Percentiles rank a stretch among this genome's conserved stretches.
Evolutionary conservation across 2,329 filamentous ascomycete species (phyloP).

Genomic region (Colletotrichum kahawae): DNA sequence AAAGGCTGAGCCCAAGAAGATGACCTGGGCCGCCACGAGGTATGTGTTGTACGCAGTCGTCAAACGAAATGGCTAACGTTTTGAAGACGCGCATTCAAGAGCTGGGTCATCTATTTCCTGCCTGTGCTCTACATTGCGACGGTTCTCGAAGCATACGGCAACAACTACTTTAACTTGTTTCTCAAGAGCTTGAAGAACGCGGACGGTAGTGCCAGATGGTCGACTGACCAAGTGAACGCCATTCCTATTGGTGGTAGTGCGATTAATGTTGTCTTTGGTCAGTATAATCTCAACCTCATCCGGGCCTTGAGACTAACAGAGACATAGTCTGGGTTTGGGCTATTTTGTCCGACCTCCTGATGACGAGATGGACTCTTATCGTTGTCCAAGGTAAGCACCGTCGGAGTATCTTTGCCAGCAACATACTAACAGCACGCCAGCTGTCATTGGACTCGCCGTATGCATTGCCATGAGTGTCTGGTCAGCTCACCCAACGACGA

Average conservation of each 20-base stretch:
- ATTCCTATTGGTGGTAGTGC: slow-evolving; percentile 16
- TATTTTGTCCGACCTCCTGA: slow-evolving; percentile 52
- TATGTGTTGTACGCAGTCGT: not conserved
- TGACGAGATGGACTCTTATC: slow-evolving; percentile 55
- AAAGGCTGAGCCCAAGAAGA: slow-evolving; percentile 26
- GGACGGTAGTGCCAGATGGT: slow-evolving; percentile 20
- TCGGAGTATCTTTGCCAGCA: not conserved
- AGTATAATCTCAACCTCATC: not conserved
- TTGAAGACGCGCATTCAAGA: slow-evolving; percentile 15
- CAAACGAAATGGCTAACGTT: not conserved
- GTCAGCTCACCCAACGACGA: slow-evolving; percentile 47
- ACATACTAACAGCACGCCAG: slow-evolving; percentile 17
- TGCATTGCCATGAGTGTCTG: slow-evolving; percentile 59
- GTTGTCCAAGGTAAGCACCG: slow-evolving; percentile 42
- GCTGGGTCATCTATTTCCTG: slow-evolving; percentile 18
- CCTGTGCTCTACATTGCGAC: slow-evolving; percentile 14
- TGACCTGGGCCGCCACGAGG: slow-evolving; percentile 29
- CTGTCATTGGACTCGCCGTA: slow-evolving; percentile 49
- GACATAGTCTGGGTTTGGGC: slow-evolving; percentile 57
- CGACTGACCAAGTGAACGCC: slow-evolving; percentile 13
- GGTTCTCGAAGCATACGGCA: slow-evolving; percentile 12
- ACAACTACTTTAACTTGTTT: slow-evolving; percentile 16
- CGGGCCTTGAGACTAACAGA: not conserved
- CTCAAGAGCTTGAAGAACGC: slow-evolving; percentile 18
- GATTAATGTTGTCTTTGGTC: slow-evolving; percentile 22